Conservation (phyloP, 805 yeast genomes). For the Starmerella gropengiesseri region DNA sequence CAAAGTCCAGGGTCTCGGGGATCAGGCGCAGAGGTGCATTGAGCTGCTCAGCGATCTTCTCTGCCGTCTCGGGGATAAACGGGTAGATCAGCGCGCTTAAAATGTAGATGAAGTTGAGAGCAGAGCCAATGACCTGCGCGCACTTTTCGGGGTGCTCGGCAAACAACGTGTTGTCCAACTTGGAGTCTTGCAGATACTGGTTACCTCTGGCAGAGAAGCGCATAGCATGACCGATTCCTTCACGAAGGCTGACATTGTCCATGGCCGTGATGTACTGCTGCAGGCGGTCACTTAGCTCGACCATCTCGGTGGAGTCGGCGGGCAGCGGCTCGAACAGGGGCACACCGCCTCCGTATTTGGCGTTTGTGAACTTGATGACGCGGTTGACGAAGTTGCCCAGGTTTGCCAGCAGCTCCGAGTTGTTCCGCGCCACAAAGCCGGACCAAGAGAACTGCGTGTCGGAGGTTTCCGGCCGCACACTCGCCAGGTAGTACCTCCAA, state of each 20-base stretch:
- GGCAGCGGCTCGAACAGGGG: conserved; percentile 52
- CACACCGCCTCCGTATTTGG: conserved; percentile 84
- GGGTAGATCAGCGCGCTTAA: conserved; percentile 78
- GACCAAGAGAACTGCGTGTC: conserved; percentile 97
- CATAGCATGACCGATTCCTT: conserved; percentile 88
- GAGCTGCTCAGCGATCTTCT: conserved; percentile 62
- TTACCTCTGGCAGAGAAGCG: conserved; percentile 85
- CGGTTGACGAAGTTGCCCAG: conserved; percentile 95
- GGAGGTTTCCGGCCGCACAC: conserved; percentile 87
- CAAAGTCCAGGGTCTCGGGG: conserved; percentile 60
- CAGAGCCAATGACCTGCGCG: conserved; percentile 87
- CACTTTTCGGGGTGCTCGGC: conserved; percentile 65
- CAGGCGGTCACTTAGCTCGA: conserved; percentile 55
- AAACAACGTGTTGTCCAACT: conserved; percentile 78
- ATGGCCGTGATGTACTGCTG: conserved; percentile 53
- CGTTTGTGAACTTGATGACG: conserved; percentile 74
- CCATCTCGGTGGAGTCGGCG: conserved; percentile 28
- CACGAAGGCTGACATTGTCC: conserved; percentile 65
- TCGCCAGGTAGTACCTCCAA: conserved; percentile 93
- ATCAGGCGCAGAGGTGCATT: conserved; percentile 72
- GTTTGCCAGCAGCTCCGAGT: conserved; percentile 87
- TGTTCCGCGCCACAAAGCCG: conserved; percentile 88
- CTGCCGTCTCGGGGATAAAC: conserved; percentile 77
- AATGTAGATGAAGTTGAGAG: conserved; percentile 75
- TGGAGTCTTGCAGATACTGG: conserved; percentile 89